Base-by-base conservation (phyloP, 1,139 yeast species). In the Candida glucosophila region DNA sequence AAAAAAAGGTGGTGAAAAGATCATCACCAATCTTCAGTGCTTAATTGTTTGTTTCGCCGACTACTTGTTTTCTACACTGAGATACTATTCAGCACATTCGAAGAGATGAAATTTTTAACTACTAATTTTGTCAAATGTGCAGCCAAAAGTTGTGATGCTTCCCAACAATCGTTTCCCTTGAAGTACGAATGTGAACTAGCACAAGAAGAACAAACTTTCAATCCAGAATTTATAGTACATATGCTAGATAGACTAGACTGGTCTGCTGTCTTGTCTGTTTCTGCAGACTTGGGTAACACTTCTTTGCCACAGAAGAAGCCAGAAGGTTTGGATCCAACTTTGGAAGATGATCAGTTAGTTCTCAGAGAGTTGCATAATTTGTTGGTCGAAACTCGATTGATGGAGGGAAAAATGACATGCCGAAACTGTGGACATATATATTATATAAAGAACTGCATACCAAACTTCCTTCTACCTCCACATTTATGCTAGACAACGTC, bases 111-210 rank as follows among this genome's bases (percentile, higher is more conserved):
- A 60, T 77, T 90, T 44, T 62, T 90, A 22, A 88, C 98, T 17
- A 83, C 97, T 22, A 90, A 92, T 53, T 92, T 90, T 52, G 93
- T 90, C 35, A 86, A 81, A 51, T 90, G 99, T 54, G 90, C 97
- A 0, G 82, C 86, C 35, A 77, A 80, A 44, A 47, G 74, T 5
- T 90, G 99, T 47, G 83, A 79, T 30, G 59, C 75, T 15, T 70
- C 90, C 6, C 69, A 73, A 16, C 73, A 75, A 5, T 73, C 93
- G 12, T 90, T 86, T 49, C 99, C 99, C 2, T 66, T 90, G 31
- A 62, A 66, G 36, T 88, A 69, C 49, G 85, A 80, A 29, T 77
- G 90, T 43, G 72, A 79, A 40, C 59, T 90, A 26, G 77, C 72
- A 11, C 80, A 77, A 41, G 79, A 80, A 44, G 86, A 81, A 43